Conservation (phyloP, 1,284 basidiomycete species). For the Phylloporus sp. region DNA sequence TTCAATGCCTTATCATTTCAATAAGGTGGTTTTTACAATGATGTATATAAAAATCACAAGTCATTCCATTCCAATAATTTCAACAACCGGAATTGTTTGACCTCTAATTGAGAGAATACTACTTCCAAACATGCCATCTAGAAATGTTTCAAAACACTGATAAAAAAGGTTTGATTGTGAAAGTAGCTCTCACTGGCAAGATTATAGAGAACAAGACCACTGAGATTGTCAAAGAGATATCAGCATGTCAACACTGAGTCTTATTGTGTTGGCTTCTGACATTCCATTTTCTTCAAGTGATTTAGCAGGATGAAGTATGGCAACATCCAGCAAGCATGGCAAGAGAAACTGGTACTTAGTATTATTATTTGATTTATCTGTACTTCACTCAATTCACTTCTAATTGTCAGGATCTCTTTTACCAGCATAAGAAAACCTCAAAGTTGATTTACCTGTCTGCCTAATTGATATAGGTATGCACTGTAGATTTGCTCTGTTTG, state of each 20-base stretch:
- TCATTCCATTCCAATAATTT: slow-evolving; percentile 80
- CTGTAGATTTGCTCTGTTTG: no score
- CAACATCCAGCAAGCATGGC: slow-evolving; percentile 95
- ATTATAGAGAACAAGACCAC: slow-evolving; percentile 84
- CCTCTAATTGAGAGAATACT: slow-evolving; percentile 76
- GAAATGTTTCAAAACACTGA: slow-evolving; percentile 92
- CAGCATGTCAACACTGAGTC: slow-evolving; percentile 87
- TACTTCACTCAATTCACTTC: no score
- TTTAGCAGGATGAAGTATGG: slow-evolving; percentile 91
- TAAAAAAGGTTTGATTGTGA: slow-evolving; percentile 74
- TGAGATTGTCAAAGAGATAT: slow-evolving; percentile 84
- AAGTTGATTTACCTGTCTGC: no score
- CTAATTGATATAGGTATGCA: no score
- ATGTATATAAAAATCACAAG: slow-evolving; percentile 81
- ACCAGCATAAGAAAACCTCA: no score
- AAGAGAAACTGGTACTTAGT: slow-evolving; percentile 97
- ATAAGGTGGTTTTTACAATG: slow-evolving; percentile 68
- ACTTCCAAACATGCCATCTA: slow-evolving; percentile 87
- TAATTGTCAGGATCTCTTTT: no score
- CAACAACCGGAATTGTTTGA: slow-evolving; percentile 74
- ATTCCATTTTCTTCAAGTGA: slow-evolving; percentile 70
- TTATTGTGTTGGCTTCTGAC: slow-evolving; percentile 87
- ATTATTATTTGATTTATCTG: slow-evolving; percentile 96
- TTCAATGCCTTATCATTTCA: slow-evolving; percentile 78
- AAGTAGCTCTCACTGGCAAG: slow-evolving; percentile 80